phyloP scores from a whole-genome alignment of 805 yeast species.

The Cyberlindnera amylophila region DNA sequence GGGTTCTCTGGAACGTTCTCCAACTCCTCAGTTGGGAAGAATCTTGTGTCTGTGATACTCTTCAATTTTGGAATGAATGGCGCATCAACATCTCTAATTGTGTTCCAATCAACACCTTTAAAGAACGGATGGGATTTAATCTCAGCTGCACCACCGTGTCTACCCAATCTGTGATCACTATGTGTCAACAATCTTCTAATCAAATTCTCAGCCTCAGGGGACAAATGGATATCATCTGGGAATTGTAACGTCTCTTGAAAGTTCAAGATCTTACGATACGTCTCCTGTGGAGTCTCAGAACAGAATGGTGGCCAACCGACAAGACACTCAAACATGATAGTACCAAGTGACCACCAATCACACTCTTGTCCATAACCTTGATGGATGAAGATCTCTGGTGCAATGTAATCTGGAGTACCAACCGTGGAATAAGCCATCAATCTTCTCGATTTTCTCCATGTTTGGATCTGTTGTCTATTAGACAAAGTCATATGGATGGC shows the following conservation, averaged over 20 bases:
- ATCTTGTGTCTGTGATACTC: constrained; percentile 91
- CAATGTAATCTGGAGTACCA: constrained; percentile 99
- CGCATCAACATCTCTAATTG: constrained; percentile 68
- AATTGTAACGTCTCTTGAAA: constrained; percentile 81
- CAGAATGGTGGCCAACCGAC: constrained; percentile 98
- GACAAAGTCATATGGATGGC: constrained; percentile 95
- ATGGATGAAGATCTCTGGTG: constrained; percentile 86
- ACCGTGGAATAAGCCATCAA: constrained; percentile 93
- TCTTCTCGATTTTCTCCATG: constrained; percentile 69
- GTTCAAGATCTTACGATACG: constrained; percentile 86
- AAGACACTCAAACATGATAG: constrained; percentile 93
- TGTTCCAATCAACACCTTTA: constrained; percentile 78
- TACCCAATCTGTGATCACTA: constrained; percentile 70
- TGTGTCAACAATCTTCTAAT: constrained; percentile 88
- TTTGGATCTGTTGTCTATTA: constrained; percentile 80
- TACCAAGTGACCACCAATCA: constrained; percentile 98
- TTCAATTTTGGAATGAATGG: constrained; percentile 94
- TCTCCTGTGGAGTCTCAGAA: constrained; percentile 90
- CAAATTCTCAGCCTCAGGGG: constrained; percentile 91
- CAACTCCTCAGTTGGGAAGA: constrained; percentile 96
- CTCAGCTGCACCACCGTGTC: constrained; percentile 59
- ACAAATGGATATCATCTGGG: constrained; percentile 84
- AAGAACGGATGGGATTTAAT: constrained; percentile 76
- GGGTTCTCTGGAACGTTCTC: constrained; percentile 94
- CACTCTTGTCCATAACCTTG: constrained; percentile 92